phyloP scores from a whole-genome alignment of 164 flowering plant species.

The Annona cherimola region DNA sequence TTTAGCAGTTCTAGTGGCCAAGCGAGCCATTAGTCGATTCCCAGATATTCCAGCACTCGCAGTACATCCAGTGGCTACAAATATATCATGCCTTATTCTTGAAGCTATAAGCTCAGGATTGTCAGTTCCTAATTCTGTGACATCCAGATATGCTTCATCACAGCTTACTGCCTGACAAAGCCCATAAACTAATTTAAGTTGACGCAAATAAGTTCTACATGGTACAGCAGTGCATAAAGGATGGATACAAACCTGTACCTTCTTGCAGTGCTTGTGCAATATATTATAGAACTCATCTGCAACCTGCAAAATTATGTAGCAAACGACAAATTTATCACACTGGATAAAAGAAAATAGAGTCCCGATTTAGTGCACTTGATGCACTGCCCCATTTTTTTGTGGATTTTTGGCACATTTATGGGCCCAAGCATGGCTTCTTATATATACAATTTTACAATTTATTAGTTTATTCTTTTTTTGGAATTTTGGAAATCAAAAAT shows the following conservation, averaged over 20 bases:
- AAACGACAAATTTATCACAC: background rate
- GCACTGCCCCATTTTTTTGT: too few species aligned
- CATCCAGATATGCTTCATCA: slow-evolving; percentile 95
- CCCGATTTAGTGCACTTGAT: too few species aligned
- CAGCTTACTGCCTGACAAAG: slow-evolving; percentile 84
- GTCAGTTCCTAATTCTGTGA: slow-evolving; percentile 37
- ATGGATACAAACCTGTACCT: slow-evolving; percentile 64
- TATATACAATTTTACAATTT: too few species aligned
- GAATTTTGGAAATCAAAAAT: too few species aligned
- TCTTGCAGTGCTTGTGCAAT: slow-evolving; percentile 79
- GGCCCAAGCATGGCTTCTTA: too few species aligned
- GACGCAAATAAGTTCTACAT: background rate
- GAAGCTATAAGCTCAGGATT: slow-evolving; percentile 72
- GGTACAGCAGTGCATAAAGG: background rate
- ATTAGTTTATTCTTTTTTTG: too few species aligned
- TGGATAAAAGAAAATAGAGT: too few species aligned
- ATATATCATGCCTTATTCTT: slow-evolving; percentile 62
- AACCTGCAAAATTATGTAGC: slow-evolving; percentile 47
- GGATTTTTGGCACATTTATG: too few species aligned
- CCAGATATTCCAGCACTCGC: slow-evolving; percentile 91
- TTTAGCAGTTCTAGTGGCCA: slow-evolving; percentile 86
- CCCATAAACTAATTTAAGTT: slow-evolving; percentile 3
- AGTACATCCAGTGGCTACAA: slow-evolving; percentile 78
- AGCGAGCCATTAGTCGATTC: slow-evolving; percentile 90
- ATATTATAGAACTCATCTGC: slow-evolving; percentile 90